Percentiles rank a stretch among this genome's conserved stretches.
These are phyloP conservation scores for Emergomyces africanus DNA, from an alignment of 2,329 filamentous ascomycete genomes.

Conservation along the genomic window DNA sequence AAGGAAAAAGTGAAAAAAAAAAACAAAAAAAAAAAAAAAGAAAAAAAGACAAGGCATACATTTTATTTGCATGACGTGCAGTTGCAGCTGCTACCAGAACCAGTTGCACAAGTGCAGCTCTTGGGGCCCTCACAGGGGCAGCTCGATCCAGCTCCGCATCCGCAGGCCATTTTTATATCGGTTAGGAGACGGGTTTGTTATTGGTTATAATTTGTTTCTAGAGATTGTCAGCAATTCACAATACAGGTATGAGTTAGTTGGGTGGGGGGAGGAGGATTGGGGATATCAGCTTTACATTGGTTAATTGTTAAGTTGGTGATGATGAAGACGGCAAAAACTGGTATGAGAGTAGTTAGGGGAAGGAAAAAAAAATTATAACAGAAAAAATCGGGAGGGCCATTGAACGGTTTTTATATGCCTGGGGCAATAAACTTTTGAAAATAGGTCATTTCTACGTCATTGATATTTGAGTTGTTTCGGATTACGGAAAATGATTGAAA, in stretches of 20 bases:
- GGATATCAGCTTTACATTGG: background rate
- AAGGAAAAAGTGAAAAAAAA: too few species aligned
- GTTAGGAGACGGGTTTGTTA: background rate
- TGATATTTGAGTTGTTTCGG: background rate
- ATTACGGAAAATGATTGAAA: too few species aligned
- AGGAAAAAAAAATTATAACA: too few species aligned
- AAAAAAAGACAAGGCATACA: background rate
- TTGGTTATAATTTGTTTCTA: background rate
- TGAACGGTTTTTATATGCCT: background rate
- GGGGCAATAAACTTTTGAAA: background rate
- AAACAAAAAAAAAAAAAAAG: too few species aligned
- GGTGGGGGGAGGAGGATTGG: background rate
- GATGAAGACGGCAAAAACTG: background rate
- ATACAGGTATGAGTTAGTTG: too few species aligned
- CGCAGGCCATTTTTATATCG: slow-evolving; percentile 1
- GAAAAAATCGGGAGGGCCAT: too few species aligned
- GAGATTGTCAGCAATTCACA: background rate
- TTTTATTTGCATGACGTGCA: background rate
- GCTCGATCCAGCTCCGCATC: background rate
- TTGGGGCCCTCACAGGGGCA: slow-evolving; percentile 1
- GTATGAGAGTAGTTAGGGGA: too few species aligned
- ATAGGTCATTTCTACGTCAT: background rate
- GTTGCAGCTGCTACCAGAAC: background rate
- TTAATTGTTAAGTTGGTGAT: background rate
- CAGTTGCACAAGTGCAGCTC: background rate